These are phyloP conservation scores for Myrica gale DNA, from an alignment of 306 rosid species.

Conservation along the genomic window DNA sequence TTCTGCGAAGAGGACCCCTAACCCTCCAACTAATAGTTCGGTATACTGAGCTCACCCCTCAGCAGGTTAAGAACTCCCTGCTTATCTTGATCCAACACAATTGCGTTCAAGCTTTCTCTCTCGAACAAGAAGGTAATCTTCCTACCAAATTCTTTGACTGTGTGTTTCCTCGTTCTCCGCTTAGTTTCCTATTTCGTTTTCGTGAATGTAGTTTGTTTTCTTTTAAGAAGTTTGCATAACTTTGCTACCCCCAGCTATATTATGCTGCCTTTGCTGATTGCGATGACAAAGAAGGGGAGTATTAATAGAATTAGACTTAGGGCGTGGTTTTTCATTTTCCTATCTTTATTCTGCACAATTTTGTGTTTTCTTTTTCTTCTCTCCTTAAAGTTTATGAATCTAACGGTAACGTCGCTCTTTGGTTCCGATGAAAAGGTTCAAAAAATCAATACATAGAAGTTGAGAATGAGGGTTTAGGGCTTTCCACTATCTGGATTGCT, in stretches of 20 bases:
- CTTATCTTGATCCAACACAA: constrained; percentile 88
- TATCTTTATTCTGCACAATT: background rate
- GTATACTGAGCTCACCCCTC: constrained; percentile 57
- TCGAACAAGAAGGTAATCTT: constrained; percentile 29
- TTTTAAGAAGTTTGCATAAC: no score
- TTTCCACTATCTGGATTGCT: background rate
- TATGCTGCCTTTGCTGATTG: background rate
- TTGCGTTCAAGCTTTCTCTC: constrained; percentile 65
- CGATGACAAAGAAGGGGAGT: background rate
- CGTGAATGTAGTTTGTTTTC: no score
- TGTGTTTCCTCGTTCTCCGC: background rate
- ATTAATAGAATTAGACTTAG: background rate
- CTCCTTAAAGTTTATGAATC: no score
- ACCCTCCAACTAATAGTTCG: constrained; percentile 43
- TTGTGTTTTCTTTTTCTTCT: background rate
- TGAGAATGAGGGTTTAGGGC: background rate
- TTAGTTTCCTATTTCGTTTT: background rate
- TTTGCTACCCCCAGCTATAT: background rate
- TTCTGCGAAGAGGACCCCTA: constrained; percentile 55
- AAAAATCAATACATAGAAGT: background rate
- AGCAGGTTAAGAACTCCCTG: constrained; percentile 70
- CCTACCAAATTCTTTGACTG: no score
- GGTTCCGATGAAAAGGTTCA: background rate
- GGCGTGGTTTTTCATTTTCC: background rate
- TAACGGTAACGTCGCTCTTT: background rate